phyloP scores from a whole-genome alignment of 2,329 filamentous ascomycete genomes.

The Trichoderma koningii region DNA sequence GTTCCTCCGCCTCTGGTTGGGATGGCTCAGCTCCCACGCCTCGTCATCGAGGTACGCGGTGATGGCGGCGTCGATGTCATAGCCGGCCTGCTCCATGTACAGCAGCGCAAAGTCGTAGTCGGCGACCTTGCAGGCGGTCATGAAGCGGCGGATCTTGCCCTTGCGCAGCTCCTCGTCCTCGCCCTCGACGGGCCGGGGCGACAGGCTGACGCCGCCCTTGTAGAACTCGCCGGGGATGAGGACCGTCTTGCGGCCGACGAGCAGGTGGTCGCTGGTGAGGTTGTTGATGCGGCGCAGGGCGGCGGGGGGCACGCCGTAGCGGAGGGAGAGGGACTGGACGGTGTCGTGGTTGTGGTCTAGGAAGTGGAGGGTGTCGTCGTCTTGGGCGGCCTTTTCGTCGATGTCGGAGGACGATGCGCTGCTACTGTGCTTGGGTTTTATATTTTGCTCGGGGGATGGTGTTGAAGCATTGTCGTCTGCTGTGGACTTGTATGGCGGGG shows the following conservation, averaged over 20 bases:
- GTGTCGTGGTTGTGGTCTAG: conserved; percentile 70
- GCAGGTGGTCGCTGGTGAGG: conserved; percentile 69
- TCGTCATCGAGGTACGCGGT: conserved; percentile 70
- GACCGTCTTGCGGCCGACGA: conserved; percentile 68
- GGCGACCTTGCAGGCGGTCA: conserved; percentile 75
- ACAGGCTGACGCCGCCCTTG: conserved; percentile 66
- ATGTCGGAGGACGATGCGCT: conserved; percentile 30
- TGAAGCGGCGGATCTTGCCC: conserved; percentile 71
- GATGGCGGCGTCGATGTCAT: conserved; percentile 66
- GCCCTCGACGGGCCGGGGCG: conserved; percentile 69
- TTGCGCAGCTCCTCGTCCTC: conserved; percentile 74
- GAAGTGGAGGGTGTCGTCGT: conserved; percentile 73
- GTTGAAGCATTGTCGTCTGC: conserved; percentile 2
- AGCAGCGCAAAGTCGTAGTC: conserved; percentile 76
- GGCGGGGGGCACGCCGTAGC: conserved; percentile 67
- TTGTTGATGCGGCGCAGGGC: conserved; percentile 68
- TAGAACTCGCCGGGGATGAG: conserved; percentile 72
- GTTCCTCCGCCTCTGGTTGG: conserved; percentile 38
- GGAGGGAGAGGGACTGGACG: conserved; percentile 67
- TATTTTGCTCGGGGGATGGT: background rate
- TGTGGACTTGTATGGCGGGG: conserved; percentile 43
- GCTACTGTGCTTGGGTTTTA: conserved; percentile 16
- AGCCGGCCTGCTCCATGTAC: conserved; percentile 71
- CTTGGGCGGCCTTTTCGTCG: conserved; percentile 44
- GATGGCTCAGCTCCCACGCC: conserved; percentile 71